Evolutionary conservation across 2,329 filamentous ascomycete genomes (phyloP).

Genomic region (Neonectria magnoliae): DNA sequence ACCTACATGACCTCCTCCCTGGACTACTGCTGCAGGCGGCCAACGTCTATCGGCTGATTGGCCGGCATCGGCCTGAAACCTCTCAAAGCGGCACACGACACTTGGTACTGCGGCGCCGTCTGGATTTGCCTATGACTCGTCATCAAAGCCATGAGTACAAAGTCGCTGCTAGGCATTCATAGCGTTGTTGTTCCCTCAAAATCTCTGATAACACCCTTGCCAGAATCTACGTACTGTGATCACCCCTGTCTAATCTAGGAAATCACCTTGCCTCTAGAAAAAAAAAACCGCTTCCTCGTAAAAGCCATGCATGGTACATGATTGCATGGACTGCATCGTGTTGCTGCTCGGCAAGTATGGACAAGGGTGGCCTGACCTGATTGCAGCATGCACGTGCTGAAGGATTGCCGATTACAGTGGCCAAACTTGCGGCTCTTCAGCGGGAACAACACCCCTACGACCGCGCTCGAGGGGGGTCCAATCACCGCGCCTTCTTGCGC

Average conservation of each 20-base stretch:
- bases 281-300: background rate
- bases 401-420: background rate
- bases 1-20: background rate
- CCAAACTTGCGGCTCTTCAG: slow-evolving; percentile 16
- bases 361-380: no score
- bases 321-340: background rate
- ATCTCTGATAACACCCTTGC: background rate
- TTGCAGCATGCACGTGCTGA: background rate
- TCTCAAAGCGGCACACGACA: slow-evolving; percentile 4
- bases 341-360: no score
- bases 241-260: background rate
- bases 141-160: background rate
- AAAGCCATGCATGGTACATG: background rate
- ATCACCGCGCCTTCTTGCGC: slow-evolving; percentile 21
- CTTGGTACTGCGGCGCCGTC: background rate
- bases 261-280: background rate
- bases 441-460: background rate
- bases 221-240: background rate
- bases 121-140: background rate
- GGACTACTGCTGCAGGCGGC: background rate
- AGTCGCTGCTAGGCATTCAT: background rate
- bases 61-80: background rate
- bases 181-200: background rate
- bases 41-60: slow-evolving; percentile 8
- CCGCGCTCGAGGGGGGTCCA: slow-evolving; percentile 1